A percentile compares a stretch with the other conserved stretches of the same genome.
Evolutionary conservation across 2,329 filamentous ascomycete species (phyloP).

Genomic region (Simplicillium sp.): DNA sequence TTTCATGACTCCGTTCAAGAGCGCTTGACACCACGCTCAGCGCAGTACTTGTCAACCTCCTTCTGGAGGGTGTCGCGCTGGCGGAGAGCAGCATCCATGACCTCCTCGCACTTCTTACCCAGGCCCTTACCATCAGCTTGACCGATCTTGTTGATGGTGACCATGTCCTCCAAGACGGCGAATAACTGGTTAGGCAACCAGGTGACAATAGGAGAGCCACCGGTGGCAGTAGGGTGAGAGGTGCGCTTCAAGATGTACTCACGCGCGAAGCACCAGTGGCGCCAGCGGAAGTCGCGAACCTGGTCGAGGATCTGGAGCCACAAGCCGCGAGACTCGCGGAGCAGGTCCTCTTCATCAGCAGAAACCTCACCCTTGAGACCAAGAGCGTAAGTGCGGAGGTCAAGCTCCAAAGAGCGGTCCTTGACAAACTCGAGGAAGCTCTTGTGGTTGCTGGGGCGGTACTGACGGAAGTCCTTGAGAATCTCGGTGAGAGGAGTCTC

Average conservation of each 20-base stretch:
- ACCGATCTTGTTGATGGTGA: slow-evolving; percentile 39
- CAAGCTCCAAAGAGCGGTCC: slow-evolving; percentile 34
- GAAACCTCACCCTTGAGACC: slow-evolving; percentile 12
- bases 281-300: slow-evolving; percentile 73
- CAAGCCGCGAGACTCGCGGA: slow-evolving; percentile 46
- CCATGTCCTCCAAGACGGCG: slow-evolving; percentile 66
- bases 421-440: slow-evolving; percentile 70
- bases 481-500: slow-evolving; percentile 82
- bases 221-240: slow-evolving; percentile 67
- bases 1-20: neutral
- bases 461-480: slow-evolving; percentile 78
- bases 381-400: slow-evolving; percentile 51
- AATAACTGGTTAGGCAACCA: slow-evolving; percentile 77
- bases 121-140: slow-evolving; percentile 29
- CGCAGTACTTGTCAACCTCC: slow-evolving; percentile 68
- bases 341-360: slow-evolving; percentile 24
- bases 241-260: slow-evolving; percentile 79
- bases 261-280: slow-evolving; percentile 77
- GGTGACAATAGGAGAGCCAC: slow-evolving; percentile 73
- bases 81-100: slow-evolving; percentile 57
- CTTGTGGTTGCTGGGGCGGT: slow-evolving; percentile 81
- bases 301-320: slow-evolving; percentile 62
- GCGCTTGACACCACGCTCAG: slow-evolving; percentile 41
- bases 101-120: slow-evolving; percentile 38
- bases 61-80: slow-evolving; percentile 59